phyloP scores from a whole-genome alignment of 2,329 filamentous ascomycete species.

The Stenocarpella maydis region DNA sequence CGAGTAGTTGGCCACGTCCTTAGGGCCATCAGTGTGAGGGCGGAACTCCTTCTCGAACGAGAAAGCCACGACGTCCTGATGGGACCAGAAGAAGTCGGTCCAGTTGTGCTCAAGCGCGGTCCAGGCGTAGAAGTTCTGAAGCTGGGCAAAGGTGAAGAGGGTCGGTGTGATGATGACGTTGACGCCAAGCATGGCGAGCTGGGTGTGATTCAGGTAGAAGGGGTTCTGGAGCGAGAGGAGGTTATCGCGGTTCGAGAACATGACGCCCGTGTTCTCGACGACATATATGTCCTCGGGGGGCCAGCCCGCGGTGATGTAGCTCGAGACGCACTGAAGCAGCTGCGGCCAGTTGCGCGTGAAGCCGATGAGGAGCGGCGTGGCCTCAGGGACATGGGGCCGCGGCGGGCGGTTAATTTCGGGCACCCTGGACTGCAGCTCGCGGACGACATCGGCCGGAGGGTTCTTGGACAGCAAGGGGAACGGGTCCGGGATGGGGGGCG shows the following conservation, averaged over 20 bases:
- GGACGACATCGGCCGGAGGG: constrained; percentile 39
- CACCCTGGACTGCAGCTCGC: constrained; percentile 34
- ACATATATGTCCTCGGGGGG: constrained; percentile 61
- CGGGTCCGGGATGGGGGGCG: constrained; percentile 46
- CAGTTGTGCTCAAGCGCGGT: constrained; percentile 53
- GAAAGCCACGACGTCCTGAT: constrained; percentile 60
- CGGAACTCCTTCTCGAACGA: constrained; percentile 51
- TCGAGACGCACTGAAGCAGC: constrained; percentile 60
- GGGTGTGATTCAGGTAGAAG: constrained; percentile 62
- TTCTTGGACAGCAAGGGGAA: constrained; percentile 48
- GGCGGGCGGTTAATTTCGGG: constrained; percentile 46
- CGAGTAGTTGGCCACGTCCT: constrained; percentile 52
- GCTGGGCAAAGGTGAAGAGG: constrained; percentile 60
- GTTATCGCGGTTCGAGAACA: constrained; percentile 55
- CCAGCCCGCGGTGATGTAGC: constrained; percentile 64
- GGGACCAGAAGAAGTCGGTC: constrained; percentile 61
- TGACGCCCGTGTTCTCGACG: constrained; percentile 63
- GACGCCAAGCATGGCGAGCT: constrained; percentile 57
- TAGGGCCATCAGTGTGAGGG: constrained; percentile 44
- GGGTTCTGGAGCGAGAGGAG: constrained; percentile 59
- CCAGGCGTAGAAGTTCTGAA: constrained; percentile 62
- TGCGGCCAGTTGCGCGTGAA: constrained; percentile 63
- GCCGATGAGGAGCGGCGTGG: constrained; percentile 55
- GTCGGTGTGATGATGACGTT: constrained; percentile 59
- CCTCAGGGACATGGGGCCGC: constrained; percentile 45